Conservation (phyloP, 371 early-diverging fungal species). For the Capillidium heterosporum region DNA sequence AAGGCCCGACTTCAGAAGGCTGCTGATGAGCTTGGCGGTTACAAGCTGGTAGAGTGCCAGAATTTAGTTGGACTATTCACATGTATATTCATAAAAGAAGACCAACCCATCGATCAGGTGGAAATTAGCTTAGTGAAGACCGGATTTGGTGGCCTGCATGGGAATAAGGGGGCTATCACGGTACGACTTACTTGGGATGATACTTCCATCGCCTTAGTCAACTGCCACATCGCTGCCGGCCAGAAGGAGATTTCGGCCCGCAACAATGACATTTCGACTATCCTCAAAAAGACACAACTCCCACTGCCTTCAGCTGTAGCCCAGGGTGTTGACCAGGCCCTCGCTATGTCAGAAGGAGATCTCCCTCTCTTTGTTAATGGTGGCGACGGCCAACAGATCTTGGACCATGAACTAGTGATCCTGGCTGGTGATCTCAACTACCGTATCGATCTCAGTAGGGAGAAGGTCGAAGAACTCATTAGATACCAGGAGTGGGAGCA, state of each 20-base stretch:
- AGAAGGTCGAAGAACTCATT: conserved; percentile 27
- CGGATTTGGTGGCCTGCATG: conserved; percentile 66
- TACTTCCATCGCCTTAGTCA: conserved; percentile 64
- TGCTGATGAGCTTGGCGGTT: conserved; percentile 26
- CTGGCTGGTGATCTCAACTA: conserved; percentile 74
- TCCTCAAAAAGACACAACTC: conserved; percentile 43
- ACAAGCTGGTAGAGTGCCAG: conserved; percentile 38
- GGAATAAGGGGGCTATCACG: conserved; percentile 84
- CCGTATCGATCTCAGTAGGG: conserved; percentile 46
- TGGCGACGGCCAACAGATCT: conserved; percentile 40
- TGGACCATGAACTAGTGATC: conserved; percentile 62
- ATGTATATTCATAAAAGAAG: conserved; percentile 38
- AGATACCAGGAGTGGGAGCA: conserved; percentile 14
- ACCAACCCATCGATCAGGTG: conserved; percentile 15
- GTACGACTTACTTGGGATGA: conserved; percentile 54
- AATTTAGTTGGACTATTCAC: conserved; percentile 68
- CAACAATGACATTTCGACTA: conserved; percentile 52
- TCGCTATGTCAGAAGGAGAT: conserved; percentile 3
- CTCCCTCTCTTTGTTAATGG: conserved; percentile 11
- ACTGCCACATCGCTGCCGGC: conserved; percentile 73
- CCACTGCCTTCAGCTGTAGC: conserved; percentile 10
- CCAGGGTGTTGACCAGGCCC: no score
- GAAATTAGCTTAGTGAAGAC: conserved; percentile 48
- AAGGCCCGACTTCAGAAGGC: conserved; percentile 33
- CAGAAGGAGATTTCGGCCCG: conserved; percentile 47